Conservation (phyloP, 805 yeast genomes). For the Pichia paraexigua region DNA sequence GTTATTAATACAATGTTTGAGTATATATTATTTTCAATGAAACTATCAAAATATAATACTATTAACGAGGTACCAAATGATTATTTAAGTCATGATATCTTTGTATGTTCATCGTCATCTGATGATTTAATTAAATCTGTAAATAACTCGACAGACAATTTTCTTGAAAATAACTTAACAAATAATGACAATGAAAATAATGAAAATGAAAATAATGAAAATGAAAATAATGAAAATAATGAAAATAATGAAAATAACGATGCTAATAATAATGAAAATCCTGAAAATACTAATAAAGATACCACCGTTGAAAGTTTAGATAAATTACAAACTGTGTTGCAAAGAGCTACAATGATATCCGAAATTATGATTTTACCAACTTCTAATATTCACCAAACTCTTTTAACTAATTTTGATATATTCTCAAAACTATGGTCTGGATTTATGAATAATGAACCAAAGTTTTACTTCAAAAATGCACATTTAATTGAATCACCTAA, state of each 20-base stretch:
- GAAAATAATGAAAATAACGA: not conserved
- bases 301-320: not conserved
- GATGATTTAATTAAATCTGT: not conserved
- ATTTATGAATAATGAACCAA: slow-evolving; percentile 21
- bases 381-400: slow-evolving; percentile 14
- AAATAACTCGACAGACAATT: slow-evolving; percentile 7
- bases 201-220: not conserved
- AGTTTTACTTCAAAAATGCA: slow-evolving; percentile 4
- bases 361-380: slow-evolving; percentile 23
- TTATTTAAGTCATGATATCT: slow-evolving; percentile 11
- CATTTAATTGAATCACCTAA: not conserved
- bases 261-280: not conserved
- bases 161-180: slow-evolving; percentile 1
- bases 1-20: slow-evolving; percentile 25
- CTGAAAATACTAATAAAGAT: not conserved
- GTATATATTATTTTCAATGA: slow-evolving; percentile 24
- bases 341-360: slow-evolving; percentile 23
- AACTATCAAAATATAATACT: slow-evolving; percentile 11
- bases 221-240: not conserved
- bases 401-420: slow-evolving; percentile 18
- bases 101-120: not conserved
- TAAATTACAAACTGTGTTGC: slow-evolving; percentile 14
- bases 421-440: slow-evolving; percentile 28
- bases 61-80: slow-evolving; percentile 3
- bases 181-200: not conserved